Conservation (phyloP, 495 filamentous ascomycete genomes). For the Terfezia boudieri region DNA sequence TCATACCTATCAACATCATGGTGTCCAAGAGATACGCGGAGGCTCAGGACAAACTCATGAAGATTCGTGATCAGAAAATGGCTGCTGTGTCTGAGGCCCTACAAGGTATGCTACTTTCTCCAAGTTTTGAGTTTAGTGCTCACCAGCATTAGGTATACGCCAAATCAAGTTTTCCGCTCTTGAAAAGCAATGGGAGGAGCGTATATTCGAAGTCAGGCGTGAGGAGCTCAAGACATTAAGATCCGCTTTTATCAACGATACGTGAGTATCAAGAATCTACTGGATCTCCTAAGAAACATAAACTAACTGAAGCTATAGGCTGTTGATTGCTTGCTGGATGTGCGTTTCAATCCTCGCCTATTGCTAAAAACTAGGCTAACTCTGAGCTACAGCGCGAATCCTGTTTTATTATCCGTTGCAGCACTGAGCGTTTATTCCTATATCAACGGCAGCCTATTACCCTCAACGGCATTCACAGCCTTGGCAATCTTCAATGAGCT, state of each 20-base stretch:
- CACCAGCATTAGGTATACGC: constrained; percentile 28
- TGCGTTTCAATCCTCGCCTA: constrained; percentile 16
- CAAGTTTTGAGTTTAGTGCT: background rate
- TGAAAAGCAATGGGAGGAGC: constrained; percentile 60
- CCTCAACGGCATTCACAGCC: constrained; percentile 64
- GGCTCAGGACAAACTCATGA: constrained; percentile 55
- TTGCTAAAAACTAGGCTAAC: background rate
- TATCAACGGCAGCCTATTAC: constrained; percentile 35
- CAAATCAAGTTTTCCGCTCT: constrained; percentile 77
- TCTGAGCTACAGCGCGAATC: constrained; percentile 21
- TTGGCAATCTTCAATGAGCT: constrained; percentile 50
- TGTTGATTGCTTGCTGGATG: constrained; percentile 46
- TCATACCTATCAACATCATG: constrained; percentile 47
- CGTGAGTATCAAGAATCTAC: constrained; percentile 4
- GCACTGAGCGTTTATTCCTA: constrained; percentile 47
- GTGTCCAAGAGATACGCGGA: constrained; percentile 42
- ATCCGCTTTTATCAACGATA: constrained; percentile 39
- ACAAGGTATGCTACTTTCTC: constrained; percentile 26
- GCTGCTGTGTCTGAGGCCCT: constrained; percentile 58
- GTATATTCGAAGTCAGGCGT: constrained; percentile 40
- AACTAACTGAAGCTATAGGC: constrained; percentile 8
- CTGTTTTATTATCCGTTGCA: constrained; percentile 48
- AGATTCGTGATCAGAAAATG: constrained; percentile 55
- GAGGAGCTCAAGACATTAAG: constrained; percentile 44
- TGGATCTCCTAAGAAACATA: constrained; percentile 7